Evolutionary conservation across 768 basidiomycete genomes (phyloP).

Genomic region (Kwoniella dendrophila): DNA sequence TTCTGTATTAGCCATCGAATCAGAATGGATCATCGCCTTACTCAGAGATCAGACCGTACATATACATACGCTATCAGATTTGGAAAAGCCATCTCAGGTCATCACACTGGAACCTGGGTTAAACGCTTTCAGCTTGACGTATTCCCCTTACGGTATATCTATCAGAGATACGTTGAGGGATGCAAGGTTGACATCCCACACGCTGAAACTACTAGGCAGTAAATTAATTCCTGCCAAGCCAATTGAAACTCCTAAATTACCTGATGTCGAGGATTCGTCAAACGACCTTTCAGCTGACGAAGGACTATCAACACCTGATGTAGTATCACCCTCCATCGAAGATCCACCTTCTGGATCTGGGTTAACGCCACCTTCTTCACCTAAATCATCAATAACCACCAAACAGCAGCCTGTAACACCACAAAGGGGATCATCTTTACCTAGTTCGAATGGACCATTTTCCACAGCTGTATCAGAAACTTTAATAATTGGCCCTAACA

Average conservation of each 20-base stretch:
- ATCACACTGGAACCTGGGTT: constrained; percentile 61
- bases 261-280: not conserved
- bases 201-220: constrained; percentile 35
- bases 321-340: constrained; percentile 22
- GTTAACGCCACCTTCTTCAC: constrained; percentile 51
- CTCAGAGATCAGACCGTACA: constrained; percentile 77
- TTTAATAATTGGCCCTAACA: constrained; percentile 40
- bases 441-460: constrained; percentile 30
- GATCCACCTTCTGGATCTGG: constrained; percentile 54
- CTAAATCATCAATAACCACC: constrained; percentile 30
- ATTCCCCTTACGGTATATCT: constrained; percentile 51
- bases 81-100: constrained; percentile 66
- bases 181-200: constrained; percentile 30
- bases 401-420: constrained; percentile 38
- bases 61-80: constrained; percentile 71
- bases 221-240: constrained; percentile 31
- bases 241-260: constrained; percentile 11
- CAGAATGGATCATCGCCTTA: constrained; percentile 76
- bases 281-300: not conserved
- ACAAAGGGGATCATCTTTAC: constrained; percentile 36
- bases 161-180: constrained; percentile 45
- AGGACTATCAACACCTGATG: constrained; percentile 7
- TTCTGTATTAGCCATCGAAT: constrained; percentile 67
- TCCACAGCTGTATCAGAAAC: constrained; percentile 47
- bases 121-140: constrained; percentile 38